These are phyloP conservation scores for Trichophyton verrucosum DNA, from an alignment of 2,329 filamentous ascomycete genomes.

Conservation along the genomic window DNA sequence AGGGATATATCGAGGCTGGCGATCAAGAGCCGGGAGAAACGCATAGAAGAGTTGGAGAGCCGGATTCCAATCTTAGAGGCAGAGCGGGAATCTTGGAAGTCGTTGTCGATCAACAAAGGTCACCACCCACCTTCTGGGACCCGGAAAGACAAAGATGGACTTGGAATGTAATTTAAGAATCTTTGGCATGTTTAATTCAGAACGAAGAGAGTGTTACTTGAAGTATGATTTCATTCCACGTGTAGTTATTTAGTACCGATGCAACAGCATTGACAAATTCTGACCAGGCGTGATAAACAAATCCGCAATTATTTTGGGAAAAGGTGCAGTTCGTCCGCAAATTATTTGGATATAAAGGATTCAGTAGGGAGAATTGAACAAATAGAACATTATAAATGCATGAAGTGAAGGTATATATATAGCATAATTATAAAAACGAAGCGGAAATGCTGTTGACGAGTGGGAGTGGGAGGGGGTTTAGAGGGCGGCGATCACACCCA, in stretches of 20 bases:
- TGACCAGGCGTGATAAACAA: neutral
- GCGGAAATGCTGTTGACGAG: neutral
- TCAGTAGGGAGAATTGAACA: neutral
- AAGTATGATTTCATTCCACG: neutral
- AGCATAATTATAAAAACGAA: neutral
- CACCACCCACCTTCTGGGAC: constrained; percentile 7
- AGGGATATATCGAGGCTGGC: constrained; percentile 53
- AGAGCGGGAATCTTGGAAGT: constrained; percentile 43
- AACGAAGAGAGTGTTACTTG: no score
- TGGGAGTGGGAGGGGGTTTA: neutral
- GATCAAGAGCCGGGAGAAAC: constrained; percentile 51
- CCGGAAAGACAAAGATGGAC: neutral
- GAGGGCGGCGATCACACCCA: constrained; percentile 1
- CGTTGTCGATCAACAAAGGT: constrained; percentile 27
- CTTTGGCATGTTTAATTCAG: no score
- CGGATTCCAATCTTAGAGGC: constrained; percentile 47
- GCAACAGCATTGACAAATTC: neutral
- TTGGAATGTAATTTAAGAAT: neutral
- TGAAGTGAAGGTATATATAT: neutral
- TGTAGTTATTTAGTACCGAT: neutral
- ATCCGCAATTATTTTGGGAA: neutral
- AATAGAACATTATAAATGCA: neutral
- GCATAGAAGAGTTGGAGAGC: constrained; percentile 54
- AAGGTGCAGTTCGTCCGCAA: neutral
- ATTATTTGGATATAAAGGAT: neutral